Evolutionary conservation across 208 protist species (phyloP), one percentile per base, ranked within the genome.

Genomic region (Trypanosoma lewisi): DNA sequence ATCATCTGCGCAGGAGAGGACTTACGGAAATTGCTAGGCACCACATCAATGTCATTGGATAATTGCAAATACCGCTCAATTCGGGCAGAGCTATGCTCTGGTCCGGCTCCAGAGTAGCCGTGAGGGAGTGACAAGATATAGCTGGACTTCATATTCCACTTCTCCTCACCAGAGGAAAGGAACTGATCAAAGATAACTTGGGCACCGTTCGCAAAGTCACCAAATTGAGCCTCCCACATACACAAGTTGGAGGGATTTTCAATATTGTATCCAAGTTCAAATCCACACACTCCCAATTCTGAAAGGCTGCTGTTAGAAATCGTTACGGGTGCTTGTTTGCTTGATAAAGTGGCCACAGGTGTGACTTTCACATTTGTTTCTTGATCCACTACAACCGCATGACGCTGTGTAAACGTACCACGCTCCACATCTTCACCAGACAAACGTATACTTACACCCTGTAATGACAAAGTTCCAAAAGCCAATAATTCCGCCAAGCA

Each of bases 141-240:
- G 69, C 96, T 98, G 58, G 69, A 82, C 66, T 96, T 89, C 55
- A 88, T 76, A 36, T 93, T 88, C 98, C 98, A 99, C 83, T 99
- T 99, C 69, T 94, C 78, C 85, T 99, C 98, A 28, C 85, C 82
- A 67, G 68, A 82, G 65, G 71, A 73, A 44, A 97, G 62, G 62
- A 96, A 96, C 83, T 99, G 97, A 82, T 99, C 98, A 73, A 99
- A 98, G 59, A 99, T 98, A 55, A 99, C 96, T 83, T 99, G 98
- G 12, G 97, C 97, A 62, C 95, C 94, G 83, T 99, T 99, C 33
- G 96, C 92, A 69, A 99, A 99, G 82, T 99, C 98, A 67, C 98
- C 98, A 78, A 99, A 99, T 80, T 99, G 98, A 27, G 97, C 98
- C 79, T 99, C 98, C 98, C 98, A 99, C 50, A 99, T 84, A 9